Percentiles rank a stretch among this genome's conserved stretches.
Conservation (phyloP, 345 rosid genomes). For the Dipteronia sinensis region DNA sequence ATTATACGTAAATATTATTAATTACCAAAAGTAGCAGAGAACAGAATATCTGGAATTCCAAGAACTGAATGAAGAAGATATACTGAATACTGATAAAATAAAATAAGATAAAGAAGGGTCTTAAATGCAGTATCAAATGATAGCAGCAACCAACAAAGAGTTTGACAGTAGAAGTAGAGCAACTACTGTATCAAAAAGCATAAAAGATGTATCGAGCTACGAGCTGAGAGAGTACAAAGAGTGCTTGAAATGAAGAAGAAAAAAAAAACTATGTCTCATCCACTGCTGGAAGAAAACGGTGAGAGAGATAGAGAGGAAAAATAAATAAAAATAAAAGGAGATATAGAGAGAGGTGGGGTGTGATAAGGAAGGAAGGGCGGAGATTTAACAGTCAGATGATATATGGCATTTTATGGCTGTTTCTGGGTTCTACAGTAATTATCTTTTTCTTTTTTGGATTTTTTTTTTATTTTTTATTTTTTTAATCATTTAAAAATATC, state of each 20-base stretch:
- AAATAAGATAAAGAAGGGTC: not conserved
- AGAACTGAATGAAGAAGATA: constrained; percentile 7
- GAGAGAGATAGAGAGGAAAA: not conserved
- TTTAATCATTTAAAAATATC: not conserved
- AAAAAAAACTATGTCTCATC: not conserved
- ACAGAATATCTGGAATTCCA: constrained; percentile 12
- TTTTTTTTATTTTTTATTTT: not conserved
- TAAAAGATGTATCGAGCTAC: not conserved
- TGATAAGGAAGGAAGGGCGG: constrained; percentile 99
- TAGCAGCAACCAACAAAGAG: not conserved
- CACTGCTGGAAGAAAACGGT: constrained; percentile 22
- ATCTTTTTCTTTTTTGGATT: constrained; percentile 29
- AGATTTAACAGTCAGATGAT: constrained; percentile 76
- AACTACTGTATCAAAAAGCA: not conserved
- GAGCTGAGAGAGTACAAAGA: constrained; percentile 20
- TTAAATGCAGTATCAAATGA: constrained; percentile 22
- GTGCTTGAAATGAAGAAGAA: not conserved
- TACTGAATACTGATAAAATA: not conserved
- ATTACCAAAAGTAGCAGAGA: constrained; percentile 34
- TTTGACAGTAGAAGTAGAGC: not conserved
- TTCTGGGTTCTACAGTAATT: constrained; percentile 38
- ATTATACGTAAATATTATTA: not conserved
- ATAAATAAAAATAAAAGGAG: constrained; percentile 19
- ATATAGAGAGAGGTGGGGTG: constrained; percentile 39
- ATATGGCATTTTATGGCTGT: constrained; percentile 59